A percentile compares a stretch with the other conserved stretches of the same genome.
phyloP scores from a whole-genome alignment of 1,284 basidiomycete genomes.

The Polyporus tsugae region DNA sequence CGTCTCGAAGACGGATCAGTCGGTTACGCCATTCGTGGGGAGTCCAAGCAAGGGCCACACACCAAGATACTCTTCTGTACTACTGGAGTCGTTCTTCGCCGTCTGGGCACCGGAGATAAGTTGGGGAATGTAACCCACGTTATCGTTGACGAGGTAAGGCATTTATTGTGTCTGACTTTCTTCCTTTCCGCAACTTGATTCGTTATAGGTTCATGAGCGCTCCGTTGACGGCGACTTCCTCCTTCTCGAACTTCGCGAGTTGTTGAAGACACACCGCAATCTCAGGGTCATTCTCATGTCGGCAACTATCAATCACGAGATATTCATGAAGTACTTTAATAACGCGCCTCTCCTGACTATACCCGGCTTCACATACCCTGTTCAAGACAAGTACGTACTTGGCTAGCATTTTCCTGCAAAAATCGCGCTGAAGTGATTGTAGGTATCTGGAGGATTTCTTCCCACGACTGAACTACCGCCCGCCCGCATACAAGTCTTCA shows the following conservation, averaged over 20 bases:
- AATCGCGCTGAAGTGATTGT: slow-evolving; percentile 4
- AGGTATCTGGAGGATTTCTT: slow-evolving; percentile 88
- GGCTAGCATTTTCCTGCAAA: background rate
- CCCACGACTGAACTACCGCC: slow-evolving; percentile 58
- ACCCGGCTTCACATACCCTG: slow-evolving; percentile 85
- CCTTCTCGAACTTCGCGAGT: slow-evolving; percentile 84
- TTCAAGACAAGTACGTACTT: slow-evolving; percentile 70
- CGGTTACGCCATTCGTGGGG: slow-evolving; percentile 93
- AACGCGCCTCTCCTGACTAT: slow-evolving; percentile 86
- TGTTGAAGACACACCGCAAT: slow-evolving; percentile 72
- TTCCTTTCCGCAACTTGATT: background rate
- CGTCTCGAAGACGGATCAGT: slow-evolving; percentile 86
- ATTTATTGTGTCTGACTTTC: background rate
- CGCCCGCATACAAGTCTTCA: slow-evolving; percentile 44
- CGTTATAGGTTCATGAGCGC: slow-evolving; percentile 82
- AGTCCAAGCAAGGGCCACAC: slow-evolving; percentile 70
- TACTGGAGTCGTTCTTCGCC: slow-evolving; percentile 88
- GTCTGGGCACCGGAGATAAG: slow-evolving; percentile 79
- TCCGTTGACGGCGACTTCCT: slow-evolving; percentile 92
- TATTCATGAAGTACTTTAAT: slow-evolving; percentile 83
- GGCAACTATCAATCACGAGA: slow-evolving; percentile 90
- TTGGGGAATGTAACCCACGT: slow-evolving; percentile 84
- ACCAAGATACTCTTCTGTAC: slow-evolving; percentile 92
- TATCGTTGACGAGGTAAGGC: slow-evolving; percentile 86
- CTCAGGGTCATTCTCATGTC: slow-evolving; percentile 90